Evolutionary conservation across 164 flowering plant genomes (phyloP), one percentile per base, ranked within the genome.

Genomic region (Stephania cephalantha): DNA sequence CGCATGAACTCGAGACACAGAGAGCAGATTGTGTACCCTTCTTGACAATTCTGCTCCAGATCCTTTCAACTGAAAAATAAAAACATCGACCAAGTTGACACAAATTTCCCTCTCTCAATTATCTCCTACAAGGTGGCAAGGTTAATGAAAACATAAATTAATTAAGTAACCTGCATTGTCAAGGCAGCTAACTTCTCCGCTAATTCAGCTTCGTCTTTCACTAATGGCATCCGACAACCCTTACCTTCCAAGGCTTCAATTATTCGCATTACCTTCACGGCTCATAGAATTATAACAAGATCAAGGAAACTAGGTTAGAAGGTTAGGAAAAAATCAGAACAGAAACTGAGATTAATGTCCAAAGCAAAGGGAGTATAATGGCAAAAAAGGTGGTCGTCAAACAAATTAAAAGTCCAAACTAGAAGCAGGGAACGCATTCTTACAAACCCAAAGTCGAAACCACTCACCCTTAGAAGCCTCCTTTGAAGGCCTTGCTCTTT

Each of bases 401-500:
- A 61, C 22, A 25, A 25, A 25, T 25, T 25, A 25, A 25, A 25
- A 25, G 25, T 25, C 25, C 25, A 25, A 25, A 25, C 25, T 25
- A 25, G 25, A 25, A 25, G 25, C 25, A 25, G 25, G 25, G 25
- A 25, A 25, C 25, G 25, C 25, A 35, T 35, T 35, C 42, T 72
- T n/a, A 10, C 25, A 29, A 53, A 69, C 12, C 15, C 12, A 48
- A 73, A 69, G 44, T 35, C 29, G 71, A 30, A 69, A 65, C 46
- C 18, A 4, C 31, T 30, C 29, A 96, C 99, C 91, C 97, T 92
- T 74, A 96, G 81, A 46, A 96, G 90, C 63, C 97, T 95, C 78
- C 98, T 88, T 79, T 96, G 98, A 82, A 96, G 97, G 75, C 83
- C 86, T 83, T 90, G 97, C 84, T 94, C 98, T 74, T 86, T 92